Conservation (phyloP, 805 yeast species). For the Cyberlindnera suaveolens region DNA sequence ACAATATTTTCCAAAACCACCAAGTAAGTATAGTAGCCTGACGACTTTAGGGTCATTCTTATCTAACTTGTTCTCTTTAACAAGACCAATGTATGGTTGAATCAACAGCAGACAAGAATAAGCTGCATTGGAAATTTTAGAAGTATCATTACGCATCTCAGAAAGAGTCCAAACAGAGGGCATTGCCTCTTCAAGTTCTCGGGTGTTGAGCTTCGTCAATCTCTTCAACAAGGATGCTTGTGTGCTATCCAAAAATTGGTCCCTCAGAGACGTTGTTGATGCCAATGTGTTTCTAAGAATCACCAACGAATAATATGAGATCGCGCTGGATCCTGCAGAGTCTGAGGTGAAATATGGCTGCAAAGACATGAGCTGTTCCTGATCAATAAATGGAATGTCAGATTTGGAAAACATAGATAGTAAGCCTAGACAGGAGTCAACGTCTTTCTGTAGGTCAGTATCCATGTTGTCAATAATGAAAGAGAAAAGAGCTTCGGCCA, state of each 20-base stretch:
- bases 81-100: slow-evolving; percentile 36
- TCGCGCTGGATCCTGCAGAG: slow-evolving; percentile 29
- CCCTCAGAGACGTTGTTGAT: slow-evolving; percentile 37
- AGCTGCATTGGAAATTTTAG: slow-evolving; percentile 54
- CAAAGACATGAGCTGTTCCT: slow-evolving; percentile 60
- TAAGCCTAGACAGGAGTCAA: slow-evolving; percentile 38
- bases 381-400: slow-evolving; percentile 47
- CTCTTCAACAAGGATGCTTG: slow-evolving; percentile 47
- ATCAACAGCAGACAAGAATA: slow-evolving; percentile 51
- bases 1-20: slow-evolving; percentile 67
- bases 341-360: slow-evolving; percentile 59
- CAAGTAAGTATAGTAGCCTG: slow-evolving; percentile 56
- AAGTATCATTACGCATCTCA: slow-evolving; percentile 36
- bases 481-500: slow-evolving; percentile 33
- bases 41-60: slow-evolving; percentile 40
- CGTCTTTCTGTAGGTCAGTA: slow-evolving; percentile 15
- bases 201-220: slow-evolving; percentile 52
- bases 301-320: slow-evolving; percentile 43
- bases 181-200: slow-evolving; percentile 67
- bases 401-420: slow-evolving; percentile 52
- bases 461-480: slow-evolving; percentile 31
- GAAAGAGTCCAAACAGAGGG: slow-evolving; percentile 62
- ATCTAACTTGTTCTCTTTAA: slow-evolving; percentile 20
- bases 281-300: slow-evolving; percentile 48
- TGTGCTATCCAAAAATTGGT: slow-evolving; percentile 42